phyloP scores from a whole-genome alignment of 108 stramenopile genomes.

The Cyclotella sp. region DNA sequence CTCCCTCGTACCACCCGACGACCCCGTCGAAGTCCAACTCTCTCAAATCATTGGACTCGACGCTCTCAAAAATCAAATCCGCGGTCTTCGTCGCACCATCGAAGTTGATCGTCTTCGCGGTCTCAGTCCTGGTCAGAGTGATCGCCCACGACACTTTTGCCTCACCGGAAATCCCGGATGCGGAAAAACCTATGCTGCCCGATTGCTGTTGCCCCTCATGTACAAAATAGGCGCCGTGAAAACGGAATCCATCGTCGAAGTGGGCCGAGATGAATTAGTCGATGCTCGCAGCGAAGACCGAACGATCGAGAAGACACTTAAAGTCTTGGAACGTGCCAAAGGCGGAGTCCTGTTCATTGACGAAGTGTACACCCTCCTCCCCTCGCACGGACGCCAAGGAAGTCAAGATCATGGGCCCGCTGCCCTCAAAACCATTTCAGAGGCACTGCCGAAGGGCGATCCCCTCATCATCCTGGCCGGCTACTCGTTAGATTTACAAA shows the following conservation, averaged over 20 bases:
- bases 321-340: conserved; percentile 69
- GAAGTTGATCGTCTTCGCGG: conserved; percentile 65
- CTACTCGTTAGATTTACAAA: conserved; percentile 73
- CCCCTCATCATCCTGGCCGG: conserved; percentile 84
- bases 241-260: conserved; percentile 63
- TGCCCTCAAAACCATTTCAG: conserved; percentile 78
- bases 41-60: conserved; percentile 72
- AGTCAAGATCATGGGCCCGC: conserved; percentile 86
- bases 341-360: conserved; percentile 85
- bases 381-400: conserved; percentile 77
- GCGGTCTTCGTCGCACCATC: conserved; percentile 72
- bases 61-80: conserved; percentile 54
- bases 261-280: conserved; percentile 75
- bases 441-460: conserved; percentile 62
- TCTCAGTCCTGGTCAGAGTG: conserved; percentile 41
- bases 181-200: conserved; percentile 88
- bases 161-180: conserved; percentile 93
- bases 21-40: conserved; percentile 74
- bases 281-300: conserved; percentile 82
- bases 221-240: conserved; percentile 80
- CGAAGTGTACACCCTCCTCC: conserved; percentile 85
- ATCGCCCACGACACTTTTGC: conserved; percentile 70
- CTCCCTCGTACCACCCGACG: conserved; percentile 82
- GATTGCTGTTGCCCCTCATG: conserved; percentile 71
- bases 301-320: conserved; percentile 74